Evolutionary conservation across 2,329 filamentous ascomycete species (phyloP).

Genomic region (Gliomastix tumulicola): DNA sequence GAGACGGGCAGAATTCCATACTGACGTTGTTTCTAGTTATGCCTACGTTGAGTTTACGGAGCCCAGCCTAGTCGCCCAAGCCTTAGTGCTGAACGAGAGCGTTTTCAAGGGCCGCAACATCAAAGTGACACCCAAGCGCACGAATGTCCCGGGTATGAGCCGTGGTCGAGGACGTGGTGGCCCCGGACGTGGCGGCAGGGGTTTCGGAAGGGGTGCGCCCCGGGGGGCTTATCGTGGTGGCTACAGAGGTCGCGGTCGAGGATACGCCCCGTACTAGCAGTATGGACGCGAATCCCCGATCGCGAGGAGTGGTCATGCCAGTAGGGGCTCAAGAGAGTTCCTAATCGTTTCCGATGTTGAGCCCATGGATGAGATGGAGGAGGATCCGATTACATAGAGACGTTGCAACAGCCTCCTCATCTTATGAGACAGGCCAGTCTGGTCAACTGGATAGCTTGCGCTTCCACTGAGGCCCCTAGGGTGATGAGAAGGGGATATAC

Average conservation of each 20-base stretch:
- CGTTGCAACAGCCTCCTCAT: too few species aligned
- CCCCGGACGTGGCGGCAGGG: conserved; percentile 45
- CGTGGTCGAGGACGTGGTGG: conserved; percentile 64
- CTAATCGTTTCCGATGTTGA: too few species aligned
- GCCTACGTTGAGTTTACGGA: conserved; percentile 98
- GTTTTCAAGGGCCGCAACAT: conserved; percentile 90
- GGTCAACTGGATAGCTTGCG: too few species aligned
- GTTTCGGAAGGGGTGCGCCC: conserved; percentile 28
- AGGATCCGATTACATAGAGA: too few species aligned
- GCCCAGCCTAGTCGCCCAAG: conserved; percentile 85
- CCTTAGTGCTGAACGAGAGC: conserved; percentile 92
- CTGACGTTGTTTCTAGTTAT: conserved; percentile 69
- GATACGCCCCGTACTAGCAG: conserved; percentile 57
- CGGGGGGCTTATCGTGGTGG: conserved; percentile 55
- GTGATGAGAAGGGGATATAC: too few species aligned
- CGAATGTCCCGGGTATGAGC: conserved; percentile 91
- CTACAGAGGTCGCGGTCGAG: conserved; percentile 59
- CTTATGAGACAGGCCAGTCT: too few species aligned
- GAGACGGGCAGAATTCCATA: too few species aligned
- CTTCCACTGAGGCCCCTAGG: too few species aligned
- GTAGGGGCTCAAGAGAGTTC: too few species aligned
- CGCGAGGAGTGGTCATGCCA: too few species aligned
- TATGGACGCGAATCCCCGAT: conserved; percentile 18
- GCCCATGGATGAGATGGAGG: too few species aligned
- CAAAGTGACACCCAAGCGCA: conserved; percentile 92